phyloP scores from a whole-genome alignment of 2,329 filamentous ascomycete genomes.

The Diaporthe longicolla region DNA sequence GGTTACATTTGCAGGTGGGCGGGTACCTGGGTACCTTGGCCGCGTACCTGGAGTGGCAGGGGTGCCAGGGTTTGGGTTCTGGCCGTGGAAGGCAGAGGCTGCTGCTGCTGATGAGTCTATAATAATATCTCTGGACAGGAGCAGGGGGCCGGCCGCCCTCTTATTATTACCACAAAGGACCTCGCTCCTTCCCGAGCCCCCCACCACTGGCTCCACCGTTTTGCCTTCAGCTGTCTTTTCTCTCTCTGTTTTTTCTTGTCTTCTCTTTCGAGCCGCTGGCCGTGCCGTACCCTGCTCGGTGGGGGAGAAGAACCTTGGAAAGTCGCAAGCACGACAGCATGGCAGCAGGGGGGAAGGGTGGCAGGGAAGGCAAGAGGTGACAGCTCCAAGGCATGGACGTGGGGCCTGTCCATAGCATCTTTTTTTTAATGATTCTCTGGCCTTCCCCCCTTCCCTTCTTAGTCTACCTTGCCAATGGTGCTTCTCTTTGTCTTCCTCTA shows the following conservation, averaged over 20 bases:
- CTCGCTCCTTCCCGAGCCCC: conserved; percentile 5
- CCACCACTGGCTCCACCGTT: neutral
- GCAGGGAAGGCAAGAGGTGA: neutral
- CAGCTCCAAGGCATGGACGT: conserved; percentile 8
- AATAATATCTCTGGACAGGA: conserved; percentile 1
- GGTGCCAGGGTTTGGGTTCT: neutral
- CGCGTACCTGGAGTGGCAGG: conserved; percentile 18
- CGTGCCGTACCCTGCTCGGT: conserved; percentile 5
- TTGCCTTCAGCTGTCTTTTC: neutral
- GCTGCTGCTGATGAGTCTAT: conserved; percentile 9
- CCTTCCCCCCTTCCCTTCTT: too few relatives aligned
- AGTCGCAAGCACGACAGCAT: neutral
- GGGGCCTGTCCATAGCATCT: conserved; percentile 9
- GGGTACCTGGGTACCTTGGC: neutral
- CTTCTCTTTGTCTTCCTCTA: conserved; percentile 25
- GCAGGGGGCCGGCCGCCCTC: conserved; percentile 1
- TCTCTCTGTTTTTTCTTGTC: too few relatives aligned
- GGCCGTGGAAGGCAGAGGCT: neutral
- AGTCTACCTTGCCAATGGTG: neutral
- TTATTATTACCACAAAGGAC: conserved; percentile 28
- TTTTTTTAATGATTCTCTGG: neutral
- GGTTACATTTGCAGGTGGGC: conserved; percentile 15
- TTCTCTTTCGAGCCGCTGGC: neutral
- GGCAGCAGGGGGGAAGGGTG: neutral
- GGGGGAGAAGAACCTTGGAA: conserved; percentile 10